Percentiles rank a stretch among this genome's conserved stretches.
Evolutionary conservation across 257 asterid genomes (phyloP).

Genomic region (Salvia miltiorrhiza): DNA sequence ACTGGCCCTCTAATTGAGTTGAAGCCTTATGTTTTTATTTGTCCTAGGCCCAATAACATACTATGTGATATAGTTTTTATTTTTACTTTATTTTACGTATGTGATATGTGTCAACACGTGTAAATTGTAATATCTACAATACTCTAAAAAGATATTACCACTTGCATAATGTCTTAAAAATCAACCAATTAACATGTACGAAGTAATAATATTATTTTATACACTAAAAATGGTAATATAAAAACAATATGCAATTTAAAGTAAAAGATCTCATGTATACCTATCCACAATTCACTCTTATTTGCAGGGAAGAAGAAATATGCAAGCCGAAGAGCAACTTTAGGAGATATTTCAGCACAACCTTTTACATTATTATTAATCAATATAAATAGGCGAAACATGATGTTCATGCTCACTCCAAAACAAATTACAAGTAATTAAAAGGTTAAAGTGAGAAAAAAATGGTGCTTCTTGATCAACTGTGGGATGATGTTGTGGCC

Average conservation of each 20-base stretch:
- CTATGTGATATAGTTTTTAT: too few species aligned
- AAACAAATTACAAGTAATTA: neutral
- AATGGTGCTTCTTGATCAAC: slow-evolving; percentile 81
- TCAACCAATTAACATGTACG: neutral
- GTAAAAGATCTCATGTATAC: neutral
- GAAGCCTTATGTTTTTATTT: too few species aligned
- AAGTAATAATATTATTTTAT: too few species aligned
- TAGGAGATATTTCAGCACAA: slow-evolving; percentile 33
- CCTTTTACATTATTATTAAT: slow-evolving; percentile 33
- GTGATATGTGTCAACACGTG: too few species aligned
- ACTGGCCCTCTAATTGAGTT: too few species aligned
- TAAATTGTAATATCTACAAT: too few species aligned
- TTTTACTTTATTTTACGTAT: too few species aligned
- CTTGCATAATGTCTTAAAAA: too few species aligned
- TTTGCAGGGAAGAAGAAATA: slow-evolving; percentile 18
- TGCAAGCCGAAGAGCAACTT: slow-evolving; percentile 10
- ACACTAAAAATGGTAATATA: neutral
- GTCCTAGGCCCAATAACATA: too few species aligned
- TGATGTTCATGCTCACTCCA: neutral
- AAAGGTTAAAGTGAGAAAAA: neutral
- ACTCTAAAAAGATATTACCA: too few species aligned
- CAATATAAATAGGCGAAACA: neutral
- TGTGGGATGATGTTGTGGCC: slow-evolving; percentile 92
- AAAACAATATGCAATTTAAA: neutral
- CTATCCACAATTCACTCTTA: neutral